These are phyloP conservation scores for Colletotrichum spinosum DNA, from an alignment of 2,329 filamentous ascomycete genomes.

Conservation along the genomic window DNA sequence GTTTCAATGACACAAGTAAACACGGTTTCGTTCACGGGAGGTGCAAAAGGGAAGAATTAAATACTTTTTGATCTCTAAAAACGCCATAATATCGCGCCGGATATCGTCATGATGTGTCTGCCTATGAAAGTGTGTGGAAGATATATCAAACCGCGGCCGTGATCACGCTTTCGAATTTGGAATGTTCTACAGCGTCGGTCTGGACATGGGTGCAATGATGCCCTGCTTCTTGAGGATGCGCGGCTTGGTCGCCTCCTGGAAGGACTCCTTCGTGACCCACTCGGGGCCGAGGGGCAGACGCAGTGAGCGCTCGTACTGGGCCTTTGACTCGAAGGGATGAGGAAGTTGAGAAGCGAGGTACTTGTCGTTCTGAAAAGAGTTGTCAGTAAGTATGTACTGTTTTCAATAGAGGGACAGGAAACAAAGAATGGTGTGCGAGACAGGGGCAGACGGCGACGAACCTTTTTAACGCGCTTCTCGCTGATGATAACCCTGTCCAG, in stretches of 20 bases:
- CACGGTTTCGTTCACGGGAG: neutral
- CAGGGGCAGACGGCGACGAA: conserved; percentile 49
- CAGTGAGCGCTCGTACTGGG: conserved; percentile 91
- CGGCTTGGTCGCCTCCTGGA: conserved; percentile 90
- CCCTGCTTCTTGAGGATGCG: conserved; percentile 92
- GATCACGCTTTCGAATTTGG: no score
- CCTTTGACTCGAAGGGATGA: conserved; percentile 86
- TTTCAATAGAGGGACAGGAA: neutral
- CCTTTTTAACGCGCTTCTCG: conserved; percentile 91
- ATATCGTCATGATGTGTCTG: conserved; percentile 7
- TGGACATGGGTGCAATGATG: conserved; percentile 87
- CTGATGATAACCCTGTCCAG: conserved; percentile 89
- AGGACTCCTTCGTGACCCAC: conserved; percentile 96
- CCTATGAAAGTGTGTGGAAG: neutral
- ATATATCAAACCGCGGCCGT: conserved; percentile 2
- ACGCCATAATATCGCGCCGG: conserved; percentile 1
- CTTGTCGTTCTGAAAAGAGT: conserved; percentile 74
- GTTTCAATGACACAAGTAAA: conserved; percentile 6
- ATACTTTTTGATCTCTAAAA: neutral
- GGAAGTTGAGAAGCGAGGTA: conserved; percentile 88
- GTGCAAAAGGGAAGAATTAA: neutral
- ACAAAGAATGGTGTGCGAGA: neutral
- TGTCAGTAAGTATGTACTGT: neutral
- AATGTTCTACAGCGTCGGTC: conserved; percentile 65
- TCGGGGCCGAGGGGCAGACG: conserved; percentile 90